Evolutionary conservation across 148 eudicot genomes (phyloP).

Genomic region (Camellia lanceoleosa): DNA sequence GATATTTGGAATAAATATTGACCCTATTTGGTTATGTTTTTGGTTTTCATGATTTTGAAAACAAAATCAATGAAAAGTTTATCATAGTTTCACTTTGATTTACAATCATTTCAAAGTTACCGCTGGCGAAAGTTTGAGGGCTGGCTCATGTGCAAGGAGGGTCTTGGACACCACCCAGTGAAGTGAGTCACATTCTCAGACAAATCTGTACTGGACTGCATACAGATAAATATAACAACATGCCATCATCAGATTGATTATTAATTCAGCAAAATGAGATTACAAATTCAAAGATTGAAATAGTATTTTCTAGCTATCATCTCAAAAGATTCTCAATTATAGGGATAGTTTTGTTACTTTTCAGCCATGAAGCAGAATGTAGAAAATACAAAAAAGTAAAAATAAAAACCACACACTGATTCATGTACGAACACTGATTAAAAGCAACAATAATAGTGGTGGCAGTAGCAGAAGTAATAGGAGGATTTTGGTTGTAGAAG

Average conservation of each 20-base stretch:
- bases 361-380: neutral
- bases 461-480: neutral
- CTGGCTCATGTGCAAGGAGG: slow-evolving; percentile 16
- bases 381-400: neutral
- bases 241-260: neutral
- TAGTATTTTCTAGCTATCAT: no score
- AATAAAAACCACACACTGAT: neutral
- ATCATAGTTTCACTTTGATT: neutral
- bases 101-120: slow-evolving; percentile 6
- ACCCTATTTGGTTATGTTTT: no score
- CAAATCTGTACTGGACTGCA: slow-evolving; percentile 27
- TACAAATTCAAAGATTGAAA: neutral
- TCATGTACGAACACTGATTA: neutral
- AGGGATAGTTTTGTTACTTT: neutral
- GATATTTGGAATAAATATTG: no score
- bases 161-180: slow-evolving; percentile 24
- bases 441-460: neutral
- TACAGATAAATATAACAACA: neutral
- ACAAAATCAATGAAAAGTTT: neutral
- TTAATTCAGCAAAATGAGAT: neutral
- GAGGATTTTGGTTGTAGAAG: neutral
- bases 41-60: no score
- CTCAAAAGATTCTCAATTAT: neutral
- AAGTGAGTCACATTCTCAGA: slow-evolving; percentile 28
- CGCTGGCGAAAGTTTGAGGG: slow-evolving; percentile 29